Conservation (phyloP, 345 rosid species). For the Kernera saxatilis region DNA sequence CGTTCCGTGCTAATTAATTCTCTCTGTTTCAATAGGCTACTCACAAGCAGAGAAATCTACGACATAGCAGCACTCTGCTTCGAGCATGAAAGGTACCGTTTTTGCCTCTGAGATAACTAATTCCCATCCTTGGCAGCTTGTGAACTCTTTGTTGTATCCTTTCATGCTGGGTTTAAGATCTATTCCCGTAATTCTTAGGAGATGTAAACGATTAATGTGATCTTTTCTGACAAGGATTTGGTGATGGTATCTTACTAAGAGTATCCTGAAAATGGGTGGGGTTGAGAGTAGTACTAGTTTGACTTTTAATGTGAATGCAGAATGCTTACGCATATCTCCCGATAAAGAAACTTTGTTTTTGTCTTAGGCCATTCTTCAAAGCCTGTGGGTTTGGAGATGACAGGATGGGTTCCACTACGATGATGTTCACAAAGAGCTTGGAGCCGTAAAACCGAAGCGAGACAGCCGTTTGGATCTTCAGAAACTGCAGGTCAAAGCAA, state of each 20-base stretch:
- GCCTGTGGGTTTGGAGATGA: conserved; percentile 90
- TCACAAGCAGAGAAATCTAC: conserved; percentile 59
- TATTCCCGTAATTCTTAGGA: neutral
- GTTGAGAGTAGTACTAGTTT: neutral
- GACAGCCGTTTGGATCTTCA: neutral
- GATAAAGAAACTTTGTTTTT: neutral
- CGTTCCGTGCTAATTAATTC: neutral
- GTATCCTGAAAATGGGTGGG: neutral
- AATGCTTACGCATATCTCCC: neutral
- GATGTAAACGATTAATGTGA: neutral
- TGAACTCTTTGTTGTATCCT: neutral
- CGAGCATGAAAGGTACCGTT: conserved; percentile 53
- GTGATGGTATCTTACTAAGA: neutral
- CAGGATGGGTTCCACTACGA: conserved; percentile 71
- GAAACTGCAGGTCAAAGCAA: conserved; percentile 5
- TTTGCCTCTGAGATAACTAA: neutral
- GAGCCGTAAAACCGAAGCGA: neutral
- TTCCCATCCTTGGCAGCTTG: neutral
- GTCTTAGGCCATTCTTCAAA: conserved; percentile 64
- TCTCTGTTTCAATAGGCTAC: conserved; percentile 39
- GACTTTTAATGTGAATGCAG: neutral
- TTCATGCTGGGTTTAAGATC: neutral
- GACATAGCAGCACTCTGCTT: conserved; percentile 91
- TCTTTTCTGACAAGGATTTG: neutral
- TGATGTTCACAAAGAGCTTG: conserved; percentile 60